phyloP scores from a whole-genome alignment of 2,329 filamentous ascomycete species.

The Paramyrothecium roridum region DNA sequence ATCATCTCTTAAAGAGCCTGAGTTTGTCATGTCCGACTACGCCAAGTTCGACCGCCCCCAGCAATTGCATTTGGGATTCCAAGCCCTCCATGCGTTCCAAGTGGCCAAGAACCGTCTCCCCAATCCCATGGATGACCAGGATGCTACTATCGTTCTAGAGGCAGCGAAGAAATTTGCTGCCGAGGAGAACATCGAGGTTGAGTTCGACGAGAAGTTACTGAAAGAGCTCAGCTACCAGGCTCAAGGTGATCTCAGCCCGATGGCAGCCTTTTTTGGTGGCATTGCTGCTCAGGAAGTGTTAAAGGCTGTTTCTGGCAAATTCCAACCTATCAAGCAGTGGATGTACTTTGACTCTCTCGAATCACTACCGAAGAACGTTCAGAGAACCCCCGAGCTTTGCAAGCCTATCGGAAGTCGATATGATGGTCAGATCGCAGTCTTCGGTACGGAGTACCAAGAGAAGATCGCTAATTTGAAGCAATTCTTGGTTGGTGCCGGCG shows the following conservation, averaged over 20 bases:
- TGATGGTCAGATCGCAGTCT: conserved; percentile 95
- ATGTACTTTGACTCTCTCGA: conserved; percentile 98
- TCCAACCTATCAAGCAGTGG: conserved; percentile 92
- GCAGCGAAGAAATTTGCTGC: conserved; percentile 72
- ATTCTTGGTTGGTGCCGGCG: conserved; percentile 93
- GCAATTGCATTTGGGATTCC: conserved; percentile 88
- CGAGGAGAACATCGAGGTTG: conserved; percentile 62
- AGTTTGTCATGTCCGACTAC: conserved; percentile 89
- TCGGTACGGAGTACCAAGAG: conserved; percentile 89
- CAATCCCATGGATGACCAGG: conserved; percentile 77
- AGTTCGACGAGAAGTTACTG: conserved; percentile 88
- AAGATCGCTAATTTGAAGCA: conserved; percentile 88
- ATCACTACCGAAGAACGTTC: conserved; percentile 73
- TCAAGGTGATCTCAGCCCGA: conserved; percentile 81
- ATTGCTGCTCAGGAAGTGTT: conserved; percentile 91
- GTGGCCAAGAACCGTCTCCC: conserved; percentile 74
- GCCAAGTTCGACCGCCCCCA: conserved; percentile 95
- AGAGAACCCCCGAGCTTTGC: conserved; percentile 82
- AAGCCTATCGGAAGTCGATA: conserved; percentile 83
- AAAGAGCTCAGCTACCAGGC: conserved; percentile 95
- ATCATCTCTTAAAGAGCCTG: conserved; percentile 77
- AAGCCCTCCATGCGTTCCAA: conserved; percentile 85
- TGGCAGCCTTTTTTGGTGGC: conserved; percentile 94
- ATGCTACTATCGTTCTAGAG: conserved; percentile 75
- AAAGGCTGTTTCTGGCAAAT: conserved; percentile 97